Base-by-base conservation (phyloP, 202 grass and related monocot genomes). In the Carex arenaria region DNA sequence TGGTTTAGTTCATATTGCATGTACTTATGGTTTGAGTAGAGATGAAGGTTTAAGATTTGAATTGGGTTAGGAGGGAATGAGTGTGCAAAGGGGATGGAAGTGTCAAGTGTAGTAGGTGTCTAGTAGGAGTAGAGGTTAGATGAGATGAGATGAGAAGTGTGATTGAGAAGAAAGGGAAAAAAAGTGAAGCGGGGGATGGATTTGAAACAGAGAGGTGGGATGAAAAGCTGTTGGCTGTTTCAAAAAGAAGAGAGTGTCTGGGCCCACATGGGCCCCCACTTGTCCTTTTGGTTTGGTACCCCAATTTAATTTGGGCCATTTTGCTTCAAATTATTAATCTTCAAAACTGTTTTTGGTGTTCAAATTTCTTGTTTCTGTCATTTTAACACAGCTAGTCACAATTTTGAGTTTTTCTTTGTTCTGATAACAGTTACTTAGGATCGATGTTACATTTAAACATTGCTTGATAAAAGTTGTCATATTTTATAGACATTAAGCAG, bases 41-140 rank as follows among this genome's bases (percentile, higher is more conserved):
- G 52, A 23, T 11, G n/a, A 67, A 76, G 51, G 55, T 61, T 49
- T 82, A 54, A 52, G 86, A 59, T 89, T 89, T 85, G 87, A 89
- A 89, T 75, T 83, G 83, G 67, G 52, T 59, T 72, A 61, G 87
- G 87, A 85, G 87, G 83, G 83, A 85, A 85, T 54, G 47, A 57
- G 59, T 40, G 60, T 81, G 20, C 32, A 74, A 59, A 84, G 17
- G 17, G 17, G 49, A 47, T 85, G 61, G 32, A 3, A 34, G 32
- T 34, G 56, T n/a, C 26, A 26, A 77, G 83, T 63, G 17, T 30
- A 62, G 36, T 85, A 53, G 55, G 47, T 70, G 42, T 10, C 8
- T 72, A 83, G 12, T 43, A 10, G 53, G 23, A 83, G 12, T 43
- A 10, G 53, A 42, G 83, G n/a, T 26, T 26, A 26, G 26, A 26